Conservation (phyloP, 306 rosid species). For the Vachellia pachyceras region DNA sequence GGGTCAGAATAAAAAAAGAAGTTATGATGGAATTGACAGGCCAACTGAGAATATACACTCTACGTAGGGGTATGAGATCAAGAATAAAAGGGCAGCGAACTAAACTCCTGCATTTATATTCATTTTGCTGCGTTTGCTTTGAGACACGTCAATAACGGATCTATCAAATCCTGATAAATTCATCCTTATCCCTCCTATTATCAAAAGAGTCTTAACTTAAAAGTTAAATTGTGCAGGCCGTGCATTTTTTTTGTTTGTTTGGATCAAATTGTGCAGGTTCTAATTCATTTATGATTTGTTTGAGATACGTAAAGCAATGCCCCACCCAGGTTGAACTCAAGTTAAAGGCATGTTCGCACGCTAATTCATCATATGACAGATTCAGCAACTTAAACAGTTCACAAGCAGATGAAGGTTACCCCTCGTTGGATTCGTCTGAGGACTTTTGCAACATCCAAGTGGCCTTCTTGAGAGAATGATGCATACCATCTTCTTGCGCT, state of each 20-base stretch:
- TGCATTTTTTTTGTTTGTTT: too few relatives aligned
- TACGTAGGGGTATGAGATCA: too few relatives aligned
- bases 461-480: conserved; percentile 82
- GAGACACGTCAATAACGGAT: too few relatives aligned
- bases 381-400: conserved; percentile 26
- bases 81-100: too few relatives aligned
- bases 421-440: conserved; percentile 91
- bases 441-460: conserved; percentile 79
- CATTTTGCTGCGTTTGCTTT: background rate
- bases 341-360: background rate
- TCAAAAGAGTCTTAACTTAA: too few relatives aligned
- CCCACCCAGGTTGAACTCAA: background rate
- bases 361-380: conserved; percentile 5
- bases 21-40: background rate
- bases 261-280: too few relatives aligned
- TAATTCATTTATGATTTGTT: too few relatives aligned
- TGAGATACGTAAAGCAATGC: too few relatives aligned
- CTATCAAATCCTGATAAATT: too few relatives aligned
- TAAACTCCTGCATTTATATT: background rate
- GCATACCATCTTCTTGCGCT: conserved; percentile 89
- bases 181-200: too few relatives aligned
- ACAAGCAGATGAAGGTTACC: conserved; percentile 52
- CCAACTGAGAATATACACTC: too few relatives aligned
- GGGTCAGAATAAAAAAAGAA: background rate
- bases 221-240: too few relatives aligned